These are phyloP conservation scores for Mortierella sp. DNA, from an alignment of 371 early-diverging fungal genomes.

Conservation along the genomic window DNA sequence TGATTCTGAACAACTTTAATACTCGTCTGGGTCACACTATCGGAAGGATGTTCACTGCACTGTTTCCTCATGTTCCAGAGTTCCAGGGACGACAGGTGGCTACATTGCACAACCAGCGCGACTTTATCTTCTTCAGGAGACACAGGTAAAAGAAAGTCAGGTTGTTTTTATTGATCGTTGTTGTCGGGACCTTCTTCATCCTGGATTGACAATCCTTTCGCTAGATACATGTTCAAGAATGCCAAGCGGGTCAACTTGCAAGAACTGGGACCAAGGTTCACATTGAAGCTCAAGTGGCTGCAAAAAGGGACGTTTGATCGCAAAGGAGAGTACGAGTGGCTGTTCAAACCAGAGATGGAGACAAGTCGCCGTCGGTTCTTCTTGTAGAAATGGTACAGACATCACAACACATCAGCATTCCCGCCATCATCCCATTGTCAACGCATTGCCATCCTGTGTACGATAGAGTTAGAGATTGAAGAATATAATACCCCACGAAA, in stretches of 20 bases:
- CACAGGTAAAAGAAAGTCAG: conserved; percentile 83
- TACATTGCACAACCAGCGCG: conserved; percentile 99
- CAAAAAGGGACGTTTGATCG: conserved; percentile 95
- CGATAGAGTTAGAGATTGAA: too few relatives aligned
- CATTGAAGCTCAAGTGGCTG: conserved; percentile 92
- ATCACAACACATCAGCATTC: too few relatives aligned
- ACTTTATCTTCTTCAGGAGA: conserved; percentile 98
- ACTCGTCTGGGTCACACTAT: conserved; percentile 97
- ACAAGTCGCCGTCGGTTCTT: conserved; percentile 87
- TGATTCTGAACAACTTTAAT: conserved; percentile 98
- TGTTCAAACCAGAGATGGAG: conserved; percentile 89
- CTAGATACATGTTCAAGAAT: conserved; percentile 88
- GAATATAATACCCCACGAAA: too few relatives aligned
- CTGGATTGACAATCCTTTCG: too few relatives aligned
- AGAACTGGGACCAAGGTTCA: conserved; percentile 98
- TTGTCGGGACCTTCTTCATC: too few relatives aligned
- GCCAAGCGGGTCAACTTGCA: conserved; percentile 92
- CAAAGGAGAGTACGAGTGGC: conserved; percentile 95
- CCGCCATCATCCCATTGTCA: too few relatives aligned
- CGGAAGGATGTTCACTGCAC: conserved; percentile 95
- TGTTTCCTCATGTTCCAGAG: conserved; percentile 97
- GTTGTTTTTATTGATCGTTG: too few relatives aligned
- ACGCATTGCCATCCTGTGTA: too few relatives aligned
- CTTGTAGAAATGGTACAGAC: conserved; percentile 56
- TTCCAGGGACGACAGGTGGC: conserved; percentile 96